Conservation (phyloP, 2,329 filamentous ascomycete species). For the Fusarium sp. region DNA sequence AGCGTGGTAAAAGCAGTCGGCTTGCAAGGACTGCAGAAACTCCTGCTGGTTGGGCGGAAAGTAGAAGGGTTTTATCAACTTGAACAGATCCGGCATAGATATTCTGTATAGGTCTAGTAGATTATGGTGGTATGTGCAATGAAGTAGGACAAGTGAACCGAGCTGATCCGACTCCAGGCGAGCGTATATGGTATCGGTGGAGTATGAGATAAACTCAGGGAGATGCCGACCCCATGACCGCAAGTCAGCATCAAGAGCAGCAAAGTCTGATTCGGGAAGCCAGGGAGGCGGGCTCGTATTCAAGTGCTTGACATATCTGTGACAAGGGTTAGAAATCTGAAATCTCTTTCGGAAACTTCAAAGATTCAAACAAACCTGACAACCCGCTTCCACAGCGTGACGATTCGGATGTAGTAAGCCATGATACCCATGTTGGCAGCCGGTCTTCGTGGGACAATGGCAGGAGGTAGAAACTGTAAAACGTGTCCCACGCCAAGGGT, state of each 20-base stretch:
- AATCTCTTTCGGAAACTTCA: neutral
- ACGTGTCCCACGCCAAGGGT: slow-evolving; percentile 54
- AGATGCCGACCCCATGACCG: slow-evolving; percentile 54
- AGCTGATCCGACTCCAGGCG: slow-evolving; percentile 59
- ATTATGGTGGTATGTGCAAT: slow-evolving; percentile 60
- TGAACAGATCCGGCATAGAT: slow-evolving; percentile 57
- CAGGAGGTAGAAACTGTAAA: slow-evolving; percentile 52
- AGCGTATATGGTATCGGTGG: slow-evolving; percentile 56
- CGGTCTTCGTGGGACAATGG: slow-evolving; percentile 51
- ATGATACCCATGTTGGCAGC: slow-evolving; percentile 57
- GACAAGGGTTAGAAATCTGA: slow-evolving; percentile 11
- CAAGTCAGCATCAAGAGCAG: slow-evolving; percentile 53
- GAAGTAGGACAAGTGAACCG: slow-evolving; percentile 56
- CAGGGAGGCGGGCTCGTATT: slow-evolving; percentile 54
- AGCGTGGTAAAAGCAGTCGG: slow-evolving; percentile 52
- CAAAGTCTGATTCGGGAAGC: slow-evolving; percentile 56
- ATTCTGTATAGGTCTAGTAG: slow-evolving; percentile 58
- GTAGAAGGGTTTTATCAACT: slow-evolving; percentile 53
- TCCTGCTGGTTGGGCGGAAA: slow-evolving; percentile 52
- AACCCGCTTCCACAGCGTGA: slow-evolving; percentile 54
- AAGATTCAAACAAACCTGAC: slow-evolving; percentile 45
- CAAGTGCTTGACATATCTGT: slow-evolving; percentile 55
- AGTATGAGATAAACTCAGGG: slow-evolving; percentile 57
- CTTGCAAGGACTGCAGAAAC: slow-evolving; percentile 50
- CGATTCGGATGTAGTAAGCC: slow-evolving; percentile 56